Evolutionary conservation across 129 eudicot species (phyloP), one percentile per base, ranked within the genome.

Genomic region (Centrapalus pauciflorus): DNA sequence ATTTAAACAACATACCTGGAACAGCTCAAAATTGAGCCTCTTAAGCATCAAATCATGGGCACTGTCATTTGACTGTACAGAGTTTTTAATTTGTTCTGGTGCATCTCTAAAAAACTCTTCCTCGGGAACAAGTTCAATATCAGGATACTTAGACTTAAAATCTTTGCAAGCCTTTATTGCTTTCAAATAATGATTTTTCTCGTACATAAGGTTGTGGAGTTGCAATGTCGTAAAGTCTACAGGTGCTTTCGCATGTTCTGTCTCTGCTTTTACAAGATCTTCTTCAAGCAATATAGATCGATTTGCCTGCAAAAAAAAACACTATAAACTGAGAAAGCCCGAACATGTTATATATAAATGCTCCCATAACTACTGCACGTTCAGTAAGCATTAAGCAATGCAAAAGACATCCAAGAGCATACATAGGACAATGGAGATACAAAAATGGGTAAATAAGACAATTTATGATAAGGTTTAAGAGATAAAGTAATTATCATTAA

Each of bases 201-300:
- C 98, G 54, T 93, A 93, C 96, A 94, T 89, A 80, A 94, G 80
- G 63, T 86, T 94, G 71, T 94, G 99, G 11, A 94, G 97, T 81
- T 94, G 99, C 95, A 94, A 73, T 10, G 95, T 89, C 20, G 99
- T 89, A 57, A 81, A 86, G 80, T 94, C 99, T 27, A 94, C 99
- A n/a, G 99, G 95, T 71, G 93, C 95, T 83, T 94, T 94, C 32
- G 99, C 97, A 33, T 84, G 93, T 76, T 94, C 99, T 4, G 99
- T 88, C 67, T 89, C 99, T 43, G 87, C 76, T 78, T 89, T 94
- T 13, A 86, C 90, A 55, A 77, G 90, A 72, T 94, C 99, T 77
- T 94, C 99, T 82, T 94, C 95, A 32, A 94, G 86, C 80, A 94
- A 84, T 62, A 94, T 94, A 24, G 90, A 76, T 74, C 99, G 93